Conservation (phyloP, 768 basidiomycete species). For the Tylopilus sp. region DNA sequence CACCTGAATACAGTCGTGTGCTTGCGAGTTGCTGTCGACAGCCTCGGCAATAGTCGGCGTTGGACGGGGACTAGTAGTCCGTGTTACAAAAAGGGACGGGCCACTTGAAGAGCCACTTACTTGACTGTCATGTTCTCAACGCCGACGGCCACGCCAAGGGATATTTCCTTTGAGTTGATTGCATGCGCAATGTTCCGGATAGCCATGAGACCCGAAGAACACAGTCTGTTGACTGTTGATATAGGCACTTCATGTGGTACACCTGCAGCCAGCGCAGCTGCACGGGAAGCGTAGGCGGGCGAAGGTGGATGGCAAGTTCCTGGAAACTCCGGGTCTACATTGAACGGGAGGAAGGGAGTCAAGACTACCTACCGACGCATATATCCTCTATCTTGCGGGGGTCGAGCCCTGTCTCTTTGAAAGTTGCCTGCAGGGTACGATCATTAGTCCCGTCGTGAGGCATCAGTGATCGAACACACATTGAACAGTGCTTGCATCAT, state of each 20-base stretch:
- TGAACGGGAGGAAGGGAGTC: no score
- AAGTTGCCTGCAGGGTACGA: slow-evolving; percentile 47
- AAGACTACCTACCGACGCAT: slow-evolving; percentile 69
- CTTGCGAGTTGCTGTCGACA: slow-evolving; percentile 57
- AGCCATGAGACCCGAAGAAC: slow-evolving; percentile 94
- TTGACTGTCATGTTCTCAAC: slow-evolving; percentile 83
- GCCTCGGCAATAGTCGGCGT: slow-evolving; percentile 61
- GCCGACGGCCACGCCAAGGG: slow-evolving; percentile 82
- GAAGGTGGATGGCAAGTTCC: slow-evolving; percentile 84
- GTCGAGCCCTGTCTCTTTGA: slow-evolving; percentile 63
- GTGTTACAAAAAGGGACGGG: neutral
- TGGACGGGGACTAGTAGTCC: slow-evolving; percentile 56
- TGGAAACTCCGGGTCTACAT: no score
- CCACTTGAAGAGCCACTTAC: slow-evolving; percentile 35
- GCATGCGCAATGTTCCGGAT: slow-evolving; percentile 86
- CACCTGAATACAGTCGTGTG: slow-evolving; percentile 73
- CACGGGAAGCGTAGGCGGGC: slow-evolving; percentile 77
- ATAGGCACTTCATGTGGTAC: slow-evolving; percentile 86
- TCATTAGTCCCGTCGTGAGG: neutral
- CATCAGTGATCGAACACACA: slow-evolving; percentile 35
- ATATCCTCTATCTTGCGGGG: slow-evolving; percentile 77
- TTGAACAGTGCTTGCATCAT: slow-evolving; percentile 80
- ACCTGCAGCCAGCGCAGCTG: slow-evolving; percentile 84
- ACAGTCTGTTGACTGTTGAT: slow-evolving; percentile 88
- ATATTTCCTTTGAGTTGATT: slow-evolving; percentile 78